phyloP scores from a whole-genome alignment of 106 monocot genomes.

The Triglochin maritima region DNA sequence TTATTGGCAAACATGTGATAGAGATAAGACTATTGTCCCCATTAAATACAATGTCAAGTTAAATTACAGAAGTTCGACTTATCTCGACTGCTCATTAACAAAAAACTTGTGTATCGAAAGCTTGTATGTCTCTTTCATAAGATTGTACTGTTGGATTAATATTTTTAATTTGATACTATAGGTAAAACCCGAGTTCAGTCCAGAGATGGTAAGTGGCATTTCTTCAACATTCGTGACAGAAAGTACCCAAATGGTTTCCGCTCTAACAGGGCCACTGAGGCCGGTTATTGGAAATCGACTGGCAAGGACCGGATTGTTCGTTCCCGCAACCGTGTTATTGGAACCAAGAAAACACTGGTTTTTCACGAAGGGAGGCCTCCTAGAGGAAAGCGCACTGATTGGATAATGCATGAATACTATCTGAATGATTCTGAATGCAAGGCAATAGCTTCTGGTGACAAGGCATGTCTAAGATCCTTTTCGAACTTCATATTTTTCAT shows the following conservation, averaged over 20 bases:
- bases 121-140: not conserved
- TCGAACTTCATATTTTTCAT: no score
- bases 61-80: no score
- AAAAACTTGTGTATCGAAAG: no score
- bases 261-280: slow-evolving; percentile 60
- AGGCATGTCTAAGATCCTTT: slow-evolving; percentile 23
- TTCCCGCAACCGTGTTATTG: slow-evolving; percentile 30
- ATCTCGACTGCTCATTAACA: no score
- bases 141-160: not conserved
- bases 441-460: slow-evolving; percentile 19
- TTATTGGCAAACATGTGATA: no score
- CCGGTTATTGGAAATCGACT: slow-evolving; percentile 88
- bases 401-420: slow-evolving; percentile 91
- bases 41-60: no score
- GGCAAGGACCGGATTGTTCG: slow-evolving; percentile 61
- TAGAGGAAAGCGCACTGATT: slow-evolving; percentile 57
- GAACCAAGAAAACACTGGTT: slow-evolving; percentile 84
- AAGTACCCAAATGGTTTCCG: slow-evolving; percentile 76
- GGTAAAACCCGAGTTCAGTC: slow-evolving; percentile 43
- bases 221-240: slow-evolving; percentile 53
- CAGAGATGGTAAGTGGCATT: slow-evolving; percentile 73
- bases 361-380: slow-evolving; percentile 83
- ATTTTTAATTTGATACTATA: slow-evolving; percentile 21
- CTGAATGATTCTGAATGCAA: slow-evolving; percentile 48
- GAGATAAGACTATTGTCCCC: no score